These are phyloP conservation scores for Xylaria curta DNA, from an alignment of 495 filamentous ascomycete genomes.

Conservation along the genomic window DNA sequence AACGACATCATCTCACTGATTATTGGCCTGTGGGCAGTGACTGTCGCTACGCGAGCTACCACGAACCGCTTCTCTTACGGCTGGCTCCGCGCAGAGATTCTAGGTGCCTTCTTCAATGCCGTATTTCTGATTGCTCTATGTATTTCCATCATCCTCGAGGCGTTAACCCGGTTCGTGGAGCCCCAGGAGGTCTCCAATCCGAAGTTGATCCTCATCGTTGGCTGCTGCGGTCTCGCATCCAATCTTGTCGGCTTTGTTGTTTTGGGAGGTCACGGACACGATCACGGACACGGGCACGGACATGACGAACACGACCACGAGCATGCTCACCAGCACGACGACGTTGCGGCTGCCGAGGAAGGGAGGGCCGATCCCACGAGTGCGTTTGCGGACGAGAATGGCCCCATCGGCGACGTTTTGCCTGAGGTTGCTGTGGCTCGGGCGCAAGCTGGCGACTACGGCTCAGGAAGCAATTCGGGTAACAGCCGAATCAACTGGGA, in stretches of 20 bases:
- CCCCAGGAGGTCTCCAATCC: constrained; percentile 85
- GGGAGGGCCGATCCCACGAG: constrained; percentile 29
- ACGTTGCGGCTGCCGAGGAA: constrained; percentile 38
- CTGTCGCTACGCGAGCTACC: constrained; percentile 77
- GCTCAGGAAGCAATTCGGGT: constrained; percentile 29
- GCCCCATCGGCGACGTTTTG: constrained; percentile 49
- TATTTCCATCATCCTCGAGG: constrained; percentile 93
- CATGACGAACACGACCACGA: constrained; percentile 45
- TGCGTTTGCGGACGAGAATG: constrained; percentile 35
- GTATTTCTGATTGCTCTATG: constrained; percentile 96
- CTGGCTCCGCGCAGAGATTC: constrained; percentile 98
- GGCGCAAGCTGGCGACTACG: constrained; percentile 36
- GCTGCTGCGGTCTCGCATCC: constrained; percentile 82
- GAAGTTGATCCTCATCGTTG: constrained; percentile 84
- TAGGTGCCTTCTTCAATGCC: constrained; percentile 94
- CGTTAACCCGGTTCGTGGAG: constrained; percentile 86
- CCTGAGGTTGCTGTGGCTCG: constrained; percentile 51
- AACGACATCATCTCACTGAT: constrained; percentile 95
- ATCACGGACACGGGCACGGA: constrained; percentile 65
- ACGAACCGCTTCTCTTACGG: constrained; percentile 94
- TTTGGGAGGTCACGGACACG: constrained; percentile 92
- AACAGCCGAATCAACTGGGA: constrained; percentile 44
- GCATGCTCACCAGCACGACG: constrained; percentile 43
- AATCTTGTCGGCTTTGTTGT: constrained; percentile 89
- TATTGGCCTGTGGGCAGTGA: constrained; percentile 95